Base-by-base conservation (phyloP, 805 yeast genomes). In the Barnettozyma sucrosica region DNA sequence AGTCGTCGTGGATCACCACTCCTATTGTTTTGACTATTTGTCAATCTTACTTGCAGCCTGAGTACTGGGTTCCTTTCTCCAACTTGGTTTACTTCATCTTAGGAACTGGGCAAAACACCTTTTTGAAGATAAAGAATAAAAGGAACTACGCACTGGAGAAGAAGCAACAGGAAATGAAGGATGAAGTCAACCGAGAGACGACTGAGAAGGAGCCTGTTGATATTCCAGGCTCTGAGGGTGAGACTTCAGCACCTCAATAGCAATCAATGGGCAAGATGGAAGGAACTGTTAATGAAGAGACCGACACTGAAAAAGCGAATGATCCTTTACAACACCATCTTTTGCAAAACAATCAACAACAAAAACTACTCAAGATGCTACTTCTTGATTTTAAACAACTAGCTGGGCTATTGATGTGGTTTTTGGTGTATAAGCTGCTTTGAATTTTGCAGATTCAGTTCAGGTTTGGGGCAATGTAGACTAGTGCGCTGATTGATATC, bases 41-140 rank as follows among this genome's bases (percentile, higher is more conserved):
- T 5, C 89, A 82, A 58, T 75, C 68, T 44, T 79, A 70, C 51
- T 54, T 82, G 11, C 67, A 71, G 8, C 82, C 83, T 2, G 78
- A 80, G 55, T 65, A 75, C 26, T 82, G 89, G 89, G 81, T 79
- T 10, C 79, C 78, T 3, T 81, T 80, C 59, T 80, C 80, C 65
- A 76, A 74, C 53, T 52, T 77, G 28, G 76, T 81, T 20, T 80
- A 75, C 56, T 81, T 81, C 53, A 58, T 81, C 5, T 64, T 81
- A 48, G 85, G 85, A 1, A 81, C 87, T 1, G 70, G 72, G 47
- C 84, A 81, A 55, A 82, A 82, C 57, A 73, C 79, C 5, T 67
- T 71, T 59, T 66, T 81, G 52, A 80, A 80, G 62, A 47, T 64
- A 51, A 62, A 57, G 38, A 52, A 58, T 42, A 66, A 61, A 48